Evolutionary conservation across 148 eudicot species (phyloP), one percentile per base, ranked within the genome.

Genomic region (Cornus kousa): DNA sequence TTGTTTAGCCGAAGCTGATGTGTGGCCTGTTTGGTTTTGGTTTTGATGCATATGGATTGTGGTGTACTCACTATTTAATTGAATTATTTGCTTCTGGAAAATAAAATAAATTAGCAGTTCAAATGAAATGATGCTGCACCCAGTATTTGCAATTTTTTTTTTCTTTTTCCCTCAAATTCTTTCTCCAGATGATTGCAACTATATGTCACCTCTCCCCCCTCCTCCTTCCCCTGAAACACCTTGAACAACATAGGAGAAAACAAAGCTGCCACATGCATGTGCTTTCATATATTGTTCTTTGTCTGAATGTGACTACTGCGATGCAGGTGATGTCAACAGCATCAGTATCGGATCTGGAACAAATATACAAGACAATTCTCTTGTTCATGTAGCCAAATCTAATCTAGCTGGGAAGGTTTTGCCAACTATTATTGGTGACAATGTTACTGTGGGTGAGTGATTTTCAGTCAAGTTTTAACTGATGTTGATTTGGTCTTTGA

Each of bases 351-450:
- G 93, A 16, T 82, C 91, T 12, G 87, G 91, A 74, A 88, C 93
- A 67, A 90, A 90, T 79, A 88, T 90, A 70, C 91, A 88, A 78
- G 93, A 90, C 77, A 86, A 88, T 72, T 88, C 90, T 68, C 87
- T 90, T 67, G 90, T 90, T 76, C 91, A 90, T 70, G 93, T 88
- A 39, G 91, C 91, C 17, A 88, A 90, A 82, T 86, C 91, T 66
- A 90, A 90, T 77, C 53, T 88, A 74, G 79, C 82, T 62, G 91
- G 91, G 75, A 88, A 88, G 78, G 93, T 85, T 20, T 78, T 83
- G 22, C 91, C 90, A 24, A 88, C 91, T 14, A 87, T 86, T 33
- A 83, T 90, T 37, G 93, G 91, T 9, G 80, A 88, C 81, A 90
- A 88, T 67, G 93, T 90, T 40, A 90, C 93, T 71, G 78, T 90